Evolutionary conservation across 2,329 filamentous ascomycete genomes (phyloP).

Genomic region (Delphinella strobiligena): DNA sequence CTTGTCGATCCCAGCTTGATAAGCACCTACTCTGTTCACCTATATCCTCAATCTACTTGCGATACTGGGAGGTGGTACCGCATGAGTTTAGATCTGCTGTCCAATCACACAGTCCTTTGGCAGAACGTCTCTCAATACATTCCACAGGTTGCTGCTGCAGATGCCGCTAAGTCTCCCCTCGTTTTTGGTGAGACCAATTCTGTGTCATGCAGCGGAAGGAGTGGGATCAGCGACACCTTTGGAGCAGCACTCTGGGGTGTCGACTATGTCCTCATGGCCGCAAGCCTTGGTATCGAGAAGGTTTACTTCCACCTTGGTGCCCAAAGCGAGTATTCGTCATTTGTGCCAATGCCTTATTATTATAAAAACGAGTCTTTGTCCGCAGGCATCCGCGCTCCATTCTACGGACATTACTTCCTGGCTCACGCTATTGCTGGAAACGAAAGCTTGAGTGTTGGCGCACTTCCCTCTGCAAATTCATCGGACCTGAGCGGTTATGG

Average conservation of each 20-base stretch:
- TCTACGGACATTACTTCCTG: slow-evolving; percentile 6
- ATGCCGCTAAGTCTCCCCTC: slow-evolving; percentile 10
- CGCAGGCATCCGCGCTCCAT: not conserved
- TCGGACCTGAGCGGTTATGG: slow-evolving; percentile 4
- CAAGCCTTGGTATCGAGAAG: slow-evolving; percentile 14
- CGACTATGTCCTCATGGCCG: slow-evolving; percentile 15
- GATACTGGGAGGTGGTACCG: slow-evolving; percentile 8
- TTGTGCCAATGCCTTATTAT: not conserved
- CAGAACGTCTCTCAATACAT: slow-evolving; percentile 11
- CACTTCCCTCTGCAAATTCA: not conserved
- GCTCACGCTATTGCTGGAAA: slow-evolving; percentile 6
- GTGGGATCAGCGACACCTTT: slow-evolving; percentile 16
- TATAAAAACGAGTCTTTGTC: slow-evolving; percentile 1
- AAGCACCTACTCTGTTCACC: not conserved
- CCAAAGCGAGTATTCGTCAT: slow-evolving; percentile 14
- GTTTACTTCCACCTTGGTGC: slow-evolving; percentile 14
- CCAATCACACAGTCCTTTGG: slow-evolving; percentile 11
- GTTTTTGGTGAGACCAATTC: slow-evolving; percentile 22
- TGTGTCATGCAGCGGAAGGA: slow-evolving; percentile 14
- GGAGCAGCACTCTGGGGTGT: slow-evolving; percentile 16
- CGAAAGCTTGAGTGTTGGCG: slow-evolving; percentile 2
- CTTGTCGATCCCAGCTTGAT: slow-evolving; percentile 5
- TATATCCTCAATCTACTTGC: slow-evolving; percentile 3
- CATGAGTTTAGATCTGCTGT: slow-evolving; percentile 10
- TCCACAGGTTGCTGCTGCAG: slow-evolving; percentile 9